Evolutionary conservation across 176 grass and related monocot species (phyloP), one percentile per base, ranked within the genome.

Genomic region (Poa pratensis): DNA sequence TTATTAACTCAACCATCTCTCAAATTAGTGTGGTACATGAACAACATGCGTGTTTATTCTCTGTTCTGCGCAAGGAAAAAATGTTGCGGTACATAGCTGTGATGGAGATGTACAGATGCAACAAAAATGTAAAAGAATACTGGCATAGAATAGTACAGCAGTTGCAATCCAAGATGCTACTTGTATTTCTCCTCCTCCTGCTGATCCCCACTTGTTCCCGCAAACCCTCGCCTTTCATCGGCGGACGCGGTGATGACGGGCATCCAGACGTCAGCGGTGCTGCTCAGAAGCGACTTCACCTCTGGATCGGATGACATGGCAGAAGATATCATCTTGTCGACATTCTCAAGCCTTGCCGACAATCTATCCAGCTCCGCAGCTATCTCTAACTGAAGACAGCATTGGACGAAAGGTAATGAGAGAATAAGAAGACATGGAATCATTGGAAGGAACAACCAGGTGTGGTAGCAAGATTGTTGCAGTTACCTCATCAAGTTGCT

Each of bases 321-420:
- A 11, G 96, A 92, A 2, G 96, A 98, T 92, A 95, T 94, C 91
- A 98, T 94, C 84, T 96, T 95, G 88, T 98, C 96, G 2, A 92
- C 93, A 8, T 96, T 90, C 78, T 99, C 91, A 3, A 99, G 86
- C 75, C 89, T 90, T 0, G 90, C 78, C 28, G 93, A 99, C 18
- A 99, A 50, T 68, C 85, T 95, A 76, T 95, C 96, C 84, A 99
- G 42, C 82, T 96, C 96, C 26, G 88, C 93, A 46, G 93, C 91
- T 80, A 96, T 99, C 66, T 99, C 93, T 68, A 94, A 73, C 96
- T 96, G 72, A 34, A 87, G 8, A 46, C 6, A 27, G 50, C 20
- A 12, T 53, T 22, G 19, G 34, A 50, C 2, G 9, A 57, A 32
- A 88, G 28, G 7, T 24, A 64, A 58, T 60, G 37, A 87, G 78